A percentile compares a stretch with the other conserved stretches of the same genome.
These are phyloP conservation scores for Xerocomus brunneocitrinus DNA, from an alignment of 768 basidiomycete genomes.

Conservation along the genomic window DNA sequence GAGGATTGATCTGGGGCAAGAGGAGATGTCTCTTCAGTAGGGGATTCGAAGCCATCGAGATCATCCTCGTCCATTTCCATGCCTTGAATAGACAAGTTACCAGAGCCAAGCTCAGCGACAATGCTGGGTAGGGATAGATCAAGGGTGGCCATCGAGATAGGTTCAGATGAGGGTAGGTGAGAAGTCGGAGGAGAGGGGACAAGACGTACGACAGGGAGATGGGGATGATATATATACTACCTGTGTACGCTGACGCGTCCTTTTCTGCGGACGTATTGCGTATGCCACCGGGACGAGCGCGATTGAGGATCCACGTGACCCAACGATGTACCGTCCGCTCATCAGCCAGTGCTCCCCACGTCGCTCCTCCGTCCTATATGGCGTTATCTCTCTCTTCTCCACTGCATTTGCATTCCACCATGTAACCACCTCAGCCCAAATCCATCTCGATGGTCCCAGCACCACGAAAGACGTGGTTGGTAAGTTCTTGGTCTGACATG, in stretches of 20 bases:
- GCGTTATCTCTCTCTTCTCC: conserved; percentile 31
- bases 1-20: conserved; percentile 31
- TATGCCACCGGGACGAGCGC: conserved; percentile 1
- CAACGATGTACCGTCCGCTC: conserved; percentile 9
- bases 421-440: background rate
- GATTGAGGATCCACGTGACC: conserved; percentile 12
- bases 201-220: conserved; percentile 22
- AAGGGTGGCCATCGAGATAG: conserved; percentile 17
- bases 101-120: conserved; percentile 22
- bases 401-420: conserved; percentile 27
- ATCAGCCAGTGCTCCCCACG: background rate
- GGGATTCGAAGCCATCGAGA: conserved; percentile 40
- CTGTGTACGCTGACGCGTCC: conserved; percentile 28
- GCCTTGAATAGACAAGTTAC: conserved; percentile 20
- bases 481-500: background rate
- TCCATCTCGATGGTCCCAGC: conserved; percentile 45
- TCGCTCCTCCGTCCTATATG: conserved; percentile 22
- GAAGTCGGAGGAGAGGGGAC: conserved; percentile 11
- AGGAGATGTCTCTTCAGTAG: conserved; percentile 29
- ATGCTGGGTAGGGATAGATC: conserved; percentile 21
- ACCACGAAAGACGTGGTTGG: conserved; percentile 20
- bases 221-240: conserved; percentile 7
- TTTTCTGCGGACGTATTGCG: conserved; percentile 14
- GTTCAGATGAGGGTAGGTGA: conserved; percentile 20
- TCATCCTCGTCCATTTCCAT: conserved; percentile 58